Evolutionary conservation across 495 filamentous ascomycete genomes (phyloP).

Genomic region (Pseudomonodictys pantanalensis): DNA sequence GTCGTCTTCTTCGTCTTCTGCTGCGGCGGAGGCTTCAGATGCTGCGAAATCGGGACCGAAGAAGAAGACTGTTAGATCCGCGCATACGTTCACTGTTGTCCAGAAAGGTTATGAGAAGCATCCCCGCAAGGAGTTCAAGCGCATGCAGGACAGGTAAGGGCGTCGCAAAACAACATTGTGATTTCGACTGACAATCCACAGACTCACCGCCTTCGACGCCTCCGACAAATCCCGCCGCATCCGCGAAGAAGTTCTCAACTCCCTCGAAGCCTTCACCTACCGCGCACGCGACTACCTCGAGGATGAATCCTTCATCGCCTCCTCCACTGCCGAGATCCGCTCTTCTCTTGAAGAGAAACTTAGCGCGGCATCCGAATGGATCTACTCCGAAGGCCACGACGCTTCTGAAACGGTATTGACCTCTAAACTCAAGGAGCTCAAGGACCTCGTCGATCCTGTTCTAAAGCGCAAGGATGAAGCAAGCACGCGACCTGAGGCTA

Average conservation of each 20-base stretch:
- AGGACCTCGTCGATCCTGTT: conserved; percentile 66
- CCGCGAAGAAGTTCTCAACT: conserved; percentile 87
- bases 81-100: conserved; percentile 61
- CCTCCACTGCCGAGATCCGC: conserved; percentile 63
- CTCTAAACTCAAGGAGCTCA: conserved; percentile 68
- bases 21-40: conserved; percentile 44
- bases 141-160: conserved; percentile 56
- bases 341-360: conserved; percentile 60
- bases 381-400: conserved; percentile 79
- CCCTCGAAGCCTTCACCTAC: conserved; percentile 92
- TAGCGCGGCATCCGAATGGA: conserved; percentile 75
- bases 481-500: conserved; percentile 59
- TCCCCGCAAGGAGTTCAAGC: conserved; percentile 57
- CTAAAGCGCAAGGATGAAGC: conserved; percentile 66
- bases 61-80: conserved; percentile 68
- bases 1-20: conserved; percentile 43
- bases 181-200: conserved; percentile 30
- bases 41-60: conserved; percentile 46
- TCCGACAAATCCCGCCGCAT: conserved; percentile 73
- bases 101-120: conserved; percentile 59
- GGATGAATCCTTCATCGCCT: conserved; percentile 67
- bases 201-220: conserved; percentile 74
- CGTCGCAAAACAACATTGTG: background rate
- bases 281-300: conserved; percentile 76
- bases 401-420: conserved; percentile 69